Conservation (phyloP, 2,329 filamentous ascomycete genomes). For the Atkinsonella hypoxylon region DNA sequence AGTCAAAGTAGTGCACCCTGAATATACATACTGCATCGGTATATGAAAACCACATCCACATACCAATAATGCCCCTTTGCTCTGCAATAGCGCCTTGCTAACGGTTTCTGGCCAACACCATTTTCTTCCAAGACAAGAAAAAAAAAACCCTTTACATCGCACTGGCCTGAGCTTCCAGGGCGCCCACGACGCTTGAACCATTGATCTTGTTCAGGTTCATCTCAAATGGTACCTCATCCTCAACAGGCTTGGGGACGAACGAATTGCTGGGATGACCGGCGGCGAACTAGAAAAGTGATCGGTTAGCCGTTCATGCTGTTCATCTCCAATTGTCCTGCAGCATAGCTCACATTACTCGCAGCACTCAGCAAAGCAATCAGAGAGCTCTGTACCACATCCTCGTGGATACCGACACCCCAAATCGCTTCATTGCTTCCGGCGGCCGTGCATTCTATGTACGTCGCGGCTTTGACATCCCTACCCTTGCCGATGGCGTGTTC, state of each 20-base stretch:
- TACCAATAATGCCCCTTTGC: background rate
- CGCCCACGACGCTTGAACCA: constrained; percentile 9
- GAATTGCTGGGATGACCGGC: constrained; percentile 58
- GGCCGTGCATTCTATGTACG: constrained; percentile 82
- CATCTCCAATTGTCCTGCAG: background rate
- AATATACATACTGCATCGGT: too few relatives aligned
- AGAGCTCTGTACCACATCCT: constrained; percentile 66
- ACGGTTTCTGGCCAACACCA: background rate
- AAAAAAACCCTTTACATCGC: constrained; percentile 8
- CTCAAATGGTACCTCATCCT: constrained; percentile 10
- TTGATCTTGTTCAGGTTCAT: constrained; percentile 8
- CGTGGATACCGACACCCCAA: constrained; percentile 59
- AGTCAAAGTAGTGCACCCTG: too few relatives aligned
- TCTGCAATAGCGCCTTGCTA: background rate
- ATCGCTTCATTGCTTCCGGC: constrained; percentile 57
- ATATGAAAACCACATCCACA: too few relatives aligned
- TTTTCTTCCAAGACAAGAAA: background rate
- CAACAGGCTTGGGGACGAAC: constrained; percentile 40
- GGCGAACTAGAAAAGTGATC: constrained; percentile 37
- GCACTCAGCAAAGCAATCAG: constrained; percentile 77
- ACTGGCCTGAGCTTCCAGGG: constrained; percentile 13
- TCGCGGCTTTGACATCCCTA: constrained; percentile 79
- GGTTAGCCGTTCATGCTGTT: background rate
- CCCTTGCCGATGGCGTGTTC: constrained; percentile 84
- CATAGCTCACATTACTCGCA: constrained; percentile 63